These are phyloP conservation scores for Saksenaea oblongispora DNA, from an alignment of 371 early-diverging fungal genomes.

Conservation along the genomic window DNA sequence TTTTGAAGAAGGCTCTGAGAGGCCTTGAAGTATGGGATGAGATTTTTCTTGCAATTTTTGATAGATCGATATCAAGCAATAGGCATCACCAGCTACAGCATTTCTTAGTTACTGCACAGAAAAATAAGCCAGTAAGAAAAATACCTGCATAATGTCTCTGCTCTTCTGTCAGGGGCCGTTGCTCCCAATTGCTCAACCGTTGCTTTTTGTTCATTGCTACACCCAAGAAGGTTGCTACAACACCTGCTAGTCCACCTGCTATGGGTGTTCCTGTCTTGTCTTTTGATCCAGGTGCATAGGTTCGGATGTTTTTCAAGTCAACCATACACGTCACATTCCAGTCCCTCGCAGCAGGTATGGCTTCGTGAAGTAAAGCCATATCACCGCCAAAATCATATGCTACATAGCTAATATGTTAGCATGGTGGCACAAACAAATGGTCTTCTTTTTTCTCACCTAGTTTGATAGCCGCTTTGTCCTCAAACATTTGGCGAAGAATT, in stretches of 20 bases:
- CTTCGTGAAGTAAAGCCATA: conserved; percentile 24
- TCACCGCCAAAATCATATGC: conserved; percentile 51
- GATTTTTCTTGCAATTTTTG: conserved; percentile 15
- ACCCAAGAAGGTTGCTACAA: conserved; percentile 28
- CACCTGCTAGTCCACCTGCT: conserved; percentile 40
- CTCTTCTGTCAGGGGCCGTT: conserved; percentile 39
- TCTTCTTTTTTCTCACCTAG: conserved; percentile 21
- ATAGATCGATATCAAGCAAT: conserved; percentile 35
- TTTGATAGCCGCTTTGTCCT: conserved; percentile 26
- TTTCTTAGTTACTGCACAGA: neutral
- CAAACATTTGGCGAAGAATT: conserved; percentile 31
- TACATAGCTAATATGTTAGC: conserved; percentile 3
- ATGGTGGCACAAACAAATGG: neutral
- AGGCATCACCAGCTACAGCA: conserved; percentile 33
- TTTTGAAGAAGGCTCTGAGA: neutral
- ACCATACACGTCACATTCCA: conserved; percentile 25
- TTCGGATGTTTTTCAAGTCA: conserved; percentile 34
- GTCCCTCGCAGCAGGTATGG: conserved; percentile 33
- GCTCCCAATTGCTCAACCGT: conserved; percentile 53
- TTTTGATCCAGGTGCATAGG: neutral
- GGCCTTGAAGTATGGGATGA: conserved; percentile 30
- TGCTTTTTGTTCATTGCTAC: conserved; percentile 45
- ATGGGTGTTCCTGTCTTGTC: conserved; percentile 10
- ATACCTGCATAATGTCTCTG: conserved; percentile 42
- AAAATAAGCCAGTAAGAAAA: neutral